Evolutionary conservation across 306 rosid species (phyloP), one percentile per base, ranked within the genome.

Genomic region (Albizia julibrissin): DNA sequence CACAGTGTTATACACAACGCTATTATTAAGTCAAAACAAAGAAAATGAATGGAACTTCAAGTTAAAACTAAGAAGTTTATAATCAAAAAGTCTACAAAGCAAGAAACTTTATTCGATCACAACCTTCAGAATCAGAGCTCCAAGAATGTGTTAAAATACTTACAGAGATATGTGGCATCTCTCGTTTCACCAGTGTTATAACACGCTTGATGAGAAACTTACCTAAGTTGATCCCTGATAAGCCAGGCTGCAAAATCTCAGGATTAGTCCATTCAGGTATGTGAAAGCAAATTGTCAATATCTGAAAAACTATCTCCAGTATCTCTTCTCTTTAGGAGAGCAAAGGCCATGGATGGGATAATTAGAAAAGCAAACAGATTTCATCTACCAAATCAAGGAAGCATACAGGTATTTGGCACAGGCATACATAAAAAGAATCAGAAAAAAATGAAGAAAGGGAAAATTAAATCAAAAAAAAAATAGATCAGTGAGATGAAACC

Each of bases 131-230:
- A 50, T 80, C 46, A 46, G 37, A 62, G 80, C 79, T 74, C 69
- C 72, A 70, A 47, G 83, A 84, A 69, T 39, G 16, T 74, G 50
- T 40, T 66, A 79, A 79, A 86, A 68, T 74, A 87, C 98, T 87
- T 87, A 95, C 98, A 73, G 88, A 89, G 80, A 95, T 90, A 86
- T 87, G 93, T 12, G 88, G 87, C 98, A 93, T 95, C 79, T 95
- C 98, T 87, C 93, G 88, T 89, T 91, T 93, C 87, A 95, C 97
- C 85, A 91, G 88, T 61, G 83, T 91, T 72, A 95, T 87, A 43
- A 95, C 98, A 26, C 97, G 97, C 82, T 95, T 95, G 65, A 95
- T 95, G 39, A 95, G 94, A 85, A 95, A 95, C 87, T 93, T 90
- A 66, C 98, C 98, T 62, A 95, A 88, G 86, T 93, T 95, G 86